Percentiles rank a stretch among this genome's conserved stretches.
These are phyloP conservation scores for Penicillium sp. DNA, from an alignment of 2,329 filamentous ascomycete species.

Conservation along the genomic window DNA sequence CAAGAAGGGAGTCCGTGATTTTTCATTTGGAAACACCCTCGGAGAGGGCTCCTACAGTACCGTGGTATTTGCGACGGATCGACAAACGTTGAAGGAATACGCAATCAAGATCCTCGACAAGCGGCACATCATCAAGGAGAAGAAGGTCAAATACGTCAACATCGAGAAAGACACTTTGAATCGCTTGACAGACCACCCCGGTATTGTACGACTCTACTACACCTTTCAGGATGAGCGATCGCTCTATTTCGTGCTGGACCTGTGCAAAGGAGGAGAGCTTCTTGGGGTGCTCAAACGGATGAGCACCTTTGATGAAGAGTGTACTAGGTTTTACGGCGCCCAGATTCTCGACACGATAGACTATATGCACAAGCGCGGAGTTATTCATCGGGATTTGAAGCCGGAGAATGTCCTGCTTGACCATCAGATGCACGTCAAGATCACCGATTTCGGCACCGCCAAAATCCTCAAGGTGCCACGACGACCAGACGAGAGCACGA, in stretches of 20 bases:
- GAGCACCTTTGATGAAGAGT: slow-evolving; percentile 91
- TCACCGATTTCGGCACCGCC: slow-evolving; percentile 98
- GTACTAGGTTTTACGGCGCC: slow-evolving; percentile 87
- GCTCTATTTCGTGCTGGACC: slow-evolving; percentile 92
- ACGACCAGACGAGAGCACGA: slow-evolving; percentile 47
- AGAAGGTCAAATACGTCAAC: slow-evolving; percentile 99
- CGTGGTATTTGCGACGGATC: slow-evolving; percentile 86
- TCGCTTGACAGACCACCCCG: slow-evolving; percentile 90
- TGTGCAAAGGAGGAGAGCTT: slow-evolving; percentile 88
- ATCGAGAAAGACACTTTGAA: slow-evolving; percentile 99
- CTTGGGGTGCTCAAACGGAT: slow-evolving; percentile 92
- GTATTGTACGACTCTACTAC: slow-evolving; percentile 94
- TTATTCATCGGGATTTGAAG: slow-evolving; percentile 95
- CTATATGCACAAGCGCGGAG: slow-evolving; percentile 95
- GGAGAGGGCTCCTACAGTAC: slow-evolving; percentile 98
- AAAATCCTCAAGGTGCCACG: slow-evolving; percentile 69
- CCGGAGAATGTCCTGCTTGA: slow-evolving; percentile 96
- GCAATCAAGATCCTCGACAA: slow-evolving; percentile 98
- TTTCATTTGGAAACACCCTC: slow-evolving; percentile 84
- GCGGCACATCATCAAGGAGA: slow-evolving; percentile 98
- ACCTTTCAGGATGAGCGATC: slow-evolving; percentile 97
- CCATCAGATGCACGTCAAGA: slow-evolving; percentile 95
- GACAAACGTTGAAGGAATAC: slow-evolving; percentile 92
- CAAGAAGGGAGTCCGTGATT: slow-evolving; percentile 97
- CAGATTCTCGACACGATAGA: slow-evolving; percentile 95